Conservation (phyloP, 352 stramenopile species). For the Achlya hypogyna region DNA sequence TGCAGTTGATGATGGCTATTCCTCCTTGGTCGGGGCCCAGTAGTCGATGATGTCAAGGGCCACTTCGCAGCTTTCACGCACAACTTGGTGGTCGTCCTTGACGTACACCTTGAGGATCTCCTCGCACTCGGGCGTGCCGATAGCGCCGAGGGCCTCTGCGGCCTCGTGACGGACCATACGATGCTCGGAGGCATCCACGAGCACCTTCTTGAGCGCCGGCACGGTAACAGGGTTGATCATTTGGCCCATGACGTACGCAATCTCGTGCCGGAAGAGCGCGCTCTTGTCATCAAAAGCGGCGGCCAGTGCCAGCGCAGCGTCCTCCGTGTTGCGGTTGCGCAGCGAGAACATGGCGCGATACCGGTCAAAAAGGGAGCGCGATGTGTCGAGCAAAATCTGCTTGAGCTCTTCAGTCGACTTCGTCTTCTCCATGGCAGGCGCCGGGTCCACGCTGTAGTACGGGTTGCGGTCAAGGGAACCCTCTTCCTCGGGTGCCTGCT, state of each 20-base stretch:
- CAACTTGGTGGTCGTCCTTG: constrained; percentile 71
- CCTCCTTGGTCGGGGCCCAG: constrained; percentile 37
- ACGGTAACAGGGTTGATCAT: constrained; percentile 85
- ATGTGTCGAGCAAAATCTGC: constrained; percentile 77
- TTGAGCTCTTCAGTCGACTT: constrained; percentile 76
- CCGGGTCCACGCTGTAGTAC: constrained; percentile 95
- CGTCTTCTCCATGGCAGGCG: constrained; percentile 71
- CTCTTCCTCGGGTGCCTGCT: constrained; percentile 23
- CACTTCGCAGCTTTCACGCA: constrained; percentile 93
- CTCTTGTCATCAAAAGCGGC: constrained; percentile 68
- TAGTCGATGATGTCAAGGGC: constrained; percentile 97
- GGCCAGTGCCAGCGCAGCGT: constrained; percentile 70
- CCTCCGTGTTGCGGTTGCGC: constrained; percentile 90
- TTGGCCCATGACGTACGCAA: constrained; percentile 92
- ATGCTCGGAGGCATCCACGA: constrained; percentile 89
- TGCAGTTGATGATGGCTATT: not conserved
- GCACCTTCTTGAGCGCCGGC: constrained; percentile 80
- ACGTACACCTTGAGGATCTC: constrained; percentile 69
- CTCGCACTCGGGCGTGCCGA: constrained; percentile 89
- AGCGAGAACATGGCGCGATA: constrained; percentile 99
- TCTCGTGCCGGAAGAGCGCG: constrained; percentile 84
- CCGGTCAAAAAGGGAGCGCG: constrained; percentile 82
- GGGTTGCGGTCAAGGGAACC: constrained; percentile 72
- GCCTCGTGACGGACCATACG: constrained; percentile 97
- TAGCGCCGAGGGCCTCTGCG: constrained; percentile 93